Base-by-base conservation (phyloP, 2,329 filamentous ascomycete species). In the Monosporascus sp. region DNA sequence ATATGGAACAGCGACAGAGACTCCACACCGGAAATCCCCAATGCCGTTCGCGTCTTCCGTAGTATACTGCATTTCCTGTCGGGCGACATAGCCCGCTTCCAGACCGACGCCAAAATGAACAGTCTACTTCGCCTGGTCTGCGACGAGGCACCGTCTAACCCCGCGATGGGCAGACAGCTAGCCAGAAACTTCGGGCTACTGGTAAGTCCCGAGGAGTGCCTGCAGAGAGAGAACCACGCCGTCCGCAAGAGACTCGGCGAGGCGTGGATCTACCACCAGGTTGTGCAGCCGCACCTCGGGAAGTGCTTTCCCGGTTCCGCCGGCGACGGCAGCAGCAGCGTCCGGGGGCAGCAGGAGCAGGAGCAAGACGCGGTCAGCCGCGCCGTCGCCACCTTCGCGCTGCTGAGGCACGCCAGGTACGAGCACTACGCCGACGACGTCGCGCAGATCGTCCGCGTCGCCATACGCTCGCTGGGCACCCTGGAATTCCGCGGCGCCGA, bases 361-460 rank as follows among this genome's bases (percentile, higher is more conserved):
- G 38, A 41, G 17, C 38, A 19, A 20, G 38, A 41, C 17, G 58
- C 69, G 8, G 58, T 64, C 1, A 77, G 76, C 55, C 75, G 74
- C 50, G 72, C 77, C 31, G 70, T 81, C 27, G 75, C 73, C 3
- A 71, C 77, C 6, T 69, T 85, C 5, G 68, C 76, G 0, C 70
- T 80, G 47, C 67, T 81, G 7, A 75, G 72, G 55, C 74, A 81
- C 61, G 73, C 82, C 53, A 68, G 67, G 19, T 80, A 77, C 50
- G 63, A 71, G 2, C 73, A 81, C 19, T 84, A 81, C 63, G 73
- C 80, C 44, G 73, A 76, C 17, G 80, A 84, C 48, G 67, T 74
- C 1, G 70, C 70, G 4, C 64, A 68, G 35, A 70, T 84, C 6
- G 66, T 81, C 3, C 74, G 77, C 8, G 69, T 82, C 17, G 71